phyloP scores from a whole-genome alignment of 176 grass and related monocot species.

The Triticum aestivum region IWGSC_CS_RefSeq_v2.1 NC_057802.1:25777570-25778069 shows the following conservation, averaged over 20 bases:
- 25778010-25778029: constrained; percentile 26
- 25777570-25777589: too few species aligned
- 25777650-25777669: neutral
- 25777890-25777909: constrained; percentile 57
- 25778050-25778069: neutral
- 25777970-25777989: neutral
- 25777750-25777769: constrained; percentile 64
- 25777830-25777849: constrained; percentile 27
- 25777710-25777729: too few species aligned
- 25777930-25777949: constrained; percentile 59
- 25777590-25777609: too few species aligned
- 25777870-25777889: constrained; percentile 33
- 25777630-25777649: too few species aligned
- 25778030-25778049: constrained; percentile 50
- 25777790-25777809: constrained; percentile 42
- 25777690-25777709: too few species aligned
- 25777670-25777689: too few species aligned
- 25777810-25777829: constrained; percentile 15
- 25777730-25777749: constrained; percentile 41
- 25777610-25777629: too few species aligned
- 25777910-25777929: constrained; percentile 13
- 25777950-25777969: constrained; percentile 8
- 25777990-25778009: constrained; percentile 61
- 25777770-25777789: constrained; percentile 58
- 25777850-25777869: neutral